Evolutionary conservation across 106 monocot genomes (phyloP), one percentile per base, ranked within the genome.

Genomic region (Narthecium ossifragum): DNA sequence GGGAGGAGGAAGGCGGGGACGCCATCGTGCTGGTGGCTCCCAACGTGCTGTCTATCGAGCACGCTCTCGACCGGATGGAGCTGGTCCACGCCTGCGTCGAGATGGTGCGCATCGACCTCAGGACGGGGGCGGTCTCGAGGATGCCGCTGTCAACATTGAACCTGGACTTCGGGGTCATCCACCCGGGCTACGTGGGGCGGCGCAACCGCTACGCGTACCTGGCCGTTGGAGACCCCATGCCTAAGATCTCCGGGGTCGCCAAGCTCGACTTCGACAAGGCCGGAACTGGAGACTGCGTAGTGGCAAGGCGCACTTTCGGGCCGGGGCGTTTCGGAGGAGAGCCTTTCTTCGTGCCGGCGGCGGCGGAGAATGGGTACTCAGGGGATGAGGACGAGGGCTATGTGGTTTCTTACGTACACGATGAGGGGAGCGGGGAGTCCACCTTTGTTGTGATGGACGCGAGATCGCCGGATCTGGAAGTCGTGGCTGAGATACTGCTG

Each of bases 381-480:
- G 39, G 39, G 22, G 76, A 65, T 32, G 90, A 91, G 62, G 90
- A 91, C 38, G 82, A 82, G 1, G 90, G 90, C 11, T 86, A 91
- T 49, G 4, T 86, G 61, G 79, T 86, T 28, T 64, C 61, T 8
- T 91, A 79, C 60, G 73, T 91, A 47, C 90, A 91, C 40, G 63
- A 91, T 51, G 90, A 91, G 73, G 32, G 15, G 2, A 74, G 21
- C 0, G 79, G 67, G 18, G 74, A 86, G 65, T 86, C 85, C 18
- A 74, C 29, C 20, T 85, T 86, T 29, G 57, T 86, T 45, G 79
- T 91, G 63, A 85, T 91, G 90, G 90, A 91, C 68, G 82, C 90
- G 3, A 52, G 60, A 47, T 83, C 85, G 54, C 73, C 82, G 52
- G 56, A 71, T 32, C 59, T 91, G 38, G 91, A 91, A 17, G 38